Conservation (phyloP, 495 filamentous ascomycete species). For the Thermochaetoides thermophila region DNA sequence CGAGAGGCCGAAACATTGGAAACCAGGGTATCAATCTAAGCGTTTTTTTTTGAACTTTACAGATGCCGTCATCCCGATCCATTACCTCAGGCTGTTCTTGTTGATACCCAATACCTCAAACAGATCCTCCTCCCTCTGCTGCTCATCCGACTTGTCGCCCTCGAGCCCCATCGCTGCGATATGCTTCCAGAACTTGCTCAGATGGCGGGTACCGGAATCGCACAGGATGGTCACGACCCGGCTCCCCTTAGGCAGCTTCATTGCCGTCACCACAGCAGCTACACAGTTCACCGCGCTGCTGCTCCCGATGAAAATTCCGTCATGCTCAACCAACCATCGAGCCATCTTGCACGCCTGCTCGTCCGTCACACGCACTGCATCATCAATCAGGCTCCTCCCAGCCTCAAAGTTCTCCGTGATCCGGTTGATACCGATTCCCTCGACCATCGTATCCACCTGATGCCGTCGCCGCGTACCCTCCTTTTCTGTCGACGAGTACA, state of each 20-base stretch:
- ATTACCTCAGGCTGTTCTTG: constrained; percentile 9
- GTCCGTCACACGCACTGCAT: constrained; percentile 85
- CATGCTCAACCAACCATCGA: constrained; percentile 85
- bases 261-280: constrained; percentile 67
- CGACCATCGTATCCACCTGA: constrained; percentile 92
- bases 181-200: constrained; percentile 87
- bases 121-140: constrained; percentile 11
- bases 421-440: constrained; percentile 89
- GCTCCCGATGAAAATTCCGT: constrained; percentile 88
- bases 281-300: constrained; percentile 94
- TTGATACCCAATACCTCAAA: constrained; percentile 24
- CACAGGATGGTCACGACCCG: constrained; percentile 83
- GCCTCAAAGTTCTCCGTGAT: constrained; percentile 84
- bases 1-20: background rate
- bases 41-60: background rate
- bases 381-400: constrained; percentile 69
- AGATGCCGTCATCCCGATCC: background rate
- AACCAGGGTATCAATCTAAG: constrained; percentile 1
- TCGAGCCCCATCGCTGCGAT: constrained; percentile 39
- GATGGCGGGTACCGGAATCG: constrained; percentile 78
- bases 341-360: constrained; percentile 87
- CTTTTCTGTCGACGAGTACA: constrained; percentile 77
- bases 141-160: constrained; percentile 7
- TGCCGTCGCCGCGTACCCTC: constrained; percentile 79
- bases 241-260: constrained; percentile 50